phyloP scores from a whole-genome alignment of 176 grass and related monocot genomes.

The Metroxylon sagu region DNA sequence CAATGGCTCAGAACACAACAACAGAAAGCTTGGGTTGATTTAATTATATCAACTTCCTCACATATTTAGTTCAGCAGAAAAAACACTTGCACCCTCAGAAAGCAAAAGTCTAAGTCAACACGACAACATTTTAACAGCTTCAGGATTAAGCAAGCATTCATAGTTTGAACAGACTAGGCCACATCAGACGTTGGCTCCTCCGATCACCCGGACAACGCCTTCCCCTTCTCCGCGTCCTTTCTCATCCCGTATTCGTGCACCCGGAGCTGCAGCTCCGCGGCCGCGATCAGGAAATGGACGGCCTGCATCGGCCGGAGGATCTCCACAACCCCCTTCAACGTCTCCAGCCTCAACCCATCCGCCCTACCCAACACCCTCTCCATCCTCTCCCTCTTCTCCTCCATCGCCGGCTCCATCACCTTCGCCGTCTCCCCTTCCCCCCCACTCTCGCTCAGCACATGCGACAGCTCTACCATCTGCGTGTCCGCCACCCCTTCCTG shows the following conservation, averaged over 20 bases:
- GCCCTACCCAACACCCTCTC: slow-evolving; percentile 42
- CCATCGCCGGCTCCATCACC: slow-evolving; percentile 23
- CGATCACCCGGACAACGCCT: no score
- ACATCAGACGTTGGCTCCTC: no score
- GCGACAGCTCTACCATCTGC: slow-evolving; percentile 36
- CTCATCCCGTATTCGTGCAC: slow-evolving; percentile 52
- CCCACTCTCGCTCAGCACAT: slow-evolving; percentile 17
- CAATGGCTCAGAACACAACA: no score
- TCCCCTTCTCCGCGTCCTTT: slow-evolving; percentile 28
- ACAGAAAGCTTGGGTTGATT: no score
- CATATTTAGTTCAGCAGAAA: no score
- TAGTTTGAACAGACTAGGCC: no score
- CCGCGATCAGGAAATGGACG: slow-evolving; percentile 67
- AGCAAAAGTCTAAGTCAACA: no score
- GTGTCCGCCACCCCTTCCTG: slow-evolving; percentile 42
- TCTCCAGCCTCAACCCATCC: slow-evolving; percentile 45
- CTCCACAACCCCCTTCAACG: slow-evolving; percentile 49
- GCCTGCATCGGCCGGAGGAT: slow-evolving; percentile 48
- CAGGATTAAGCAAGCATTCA: no score
- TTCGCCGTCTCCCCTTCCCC: slow-evolving; percentile 15
- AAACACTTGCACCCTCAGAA: no score
- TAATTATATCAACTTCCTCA: no score
- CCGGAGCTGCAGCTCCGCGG: slow-evolving; percentile 55
- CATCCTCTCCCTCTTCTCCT: slow-evolving; percentile 32
- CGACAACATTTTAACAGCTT: no score